These are phyloP conservation scores for Citrus reticulata DNA, from an alignment of 345 rosid species.

Conservation along the genomic window DNA sequence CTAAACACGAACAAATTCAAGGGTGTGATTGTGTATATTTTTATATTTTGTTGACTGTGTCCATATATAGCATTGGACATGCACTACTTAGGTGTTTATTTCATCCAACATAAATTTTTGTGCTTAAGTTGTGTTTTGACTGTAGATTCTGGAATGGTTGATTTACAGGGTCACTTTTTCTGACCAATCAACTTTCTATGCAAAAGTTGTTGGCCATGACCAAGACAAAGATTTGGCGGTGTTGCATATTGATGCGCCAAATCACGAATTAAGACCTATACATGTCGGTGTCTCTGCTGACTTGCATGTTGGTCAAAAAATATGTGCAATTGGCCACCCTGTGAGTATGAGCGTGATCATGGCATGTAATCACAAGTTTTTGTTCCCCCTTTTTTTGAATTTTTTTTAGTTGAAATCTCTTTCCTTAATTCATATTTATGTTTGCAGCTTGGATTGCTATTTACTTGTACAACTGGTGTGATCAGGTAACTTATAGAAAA, in stretches of 20 bases:
- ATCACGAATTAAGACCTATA: slow-evolving; percentile 68
- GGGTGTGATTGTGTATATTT: too few species aligned
- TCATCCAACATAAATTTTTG: too few species aligned
- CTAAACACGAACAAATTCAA: too few species aligned
- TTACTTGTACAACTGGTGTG: slow-evolving; percentile 93
- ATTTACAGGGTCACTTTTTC: too few species aligned
- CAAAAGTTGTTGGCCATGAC: slow-evolving; percentile 80
- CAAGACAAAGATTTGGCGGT: slow-evolving; percentile 98
- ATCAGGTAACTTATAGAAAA: slow-evolving; percentile 51
- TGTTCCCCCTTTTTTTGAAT: too few species aligned
- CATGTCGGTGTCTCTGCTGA: slow-evolving; percentile 86
- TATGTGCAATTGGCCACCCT: slow-evolving; percentile 92
- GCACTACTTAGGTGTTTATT: too few species aligned
- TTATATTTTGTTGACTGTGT: too few species aligned
- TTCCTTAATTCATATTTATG: neutral
- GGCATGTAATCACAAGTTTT: neutral
- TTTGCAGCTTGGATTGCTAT: slow-evolving; percentile 70
- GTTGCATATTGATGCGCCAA: slow-evolving; percentile 65
- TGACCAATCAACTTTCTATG: too few species aligned
- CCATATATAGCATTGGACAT: too few species aligned
- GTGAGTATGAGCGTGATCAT: slow-evolving; percentile 38
- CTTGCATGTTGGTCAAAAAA: slow-evolving; percentile 94
- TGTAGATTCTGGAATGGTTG: too few species aligned
- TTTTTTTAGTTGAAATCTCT: too few species aligned
- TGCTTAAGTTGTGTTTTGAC: too few species aligned